A percentile compares a stretch with the other conserved stretches of the same genome.
Conservation (phyloP, 768 basidiomycete genomes). For the Scleroderma citrinum region DNA sequence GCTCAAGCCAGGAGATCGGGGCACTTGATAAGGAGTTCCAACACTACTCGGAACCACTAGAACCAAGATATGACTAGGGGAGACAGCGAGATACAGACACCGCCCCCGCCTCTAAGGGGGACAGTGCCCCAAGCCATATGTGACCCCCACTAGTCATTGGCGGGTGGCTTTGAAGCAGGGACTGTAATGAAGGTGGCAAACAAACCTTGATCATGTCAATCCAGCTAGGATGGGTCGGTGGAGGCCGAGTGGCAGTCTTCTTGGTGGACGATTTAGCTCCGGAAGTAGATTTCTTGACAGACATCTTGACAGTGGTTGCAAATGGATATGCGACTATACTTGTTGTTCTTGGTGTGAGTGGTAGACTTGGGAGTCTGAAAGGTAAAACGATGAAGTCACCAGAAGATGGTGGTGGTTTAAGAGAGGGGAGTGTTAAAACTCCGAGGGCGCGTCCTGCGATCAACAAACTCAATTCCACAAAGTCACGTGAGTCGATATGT, state of each 20-base stretch:
- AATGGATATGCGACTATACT: slow-evolving; percentile 8
- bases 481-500: slow-evolving; percentile 32
- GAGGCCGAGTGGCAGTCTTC: slow-evolving; percentile 28
- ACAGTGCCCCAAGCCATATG: neutral
- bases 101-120: neutral
- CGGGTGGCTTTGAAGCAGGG: neutral
- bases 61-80: neutral
- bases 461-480: slow-evolving; percentile 35
- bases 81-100: neutral
- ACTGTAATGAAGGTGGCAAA: neutral
- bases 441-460: slow-evolving; percentile 36
- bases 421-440: slow-evolving; percentile 36
- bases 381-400: slow-evolving; percentile 16
- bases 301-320: slow-evolving; percentile 21
- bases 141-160: neutral
- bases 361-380: slow-evolving; percentile 11
- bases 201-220: slow-evolving; percentile 80
- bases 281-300: slow-evolving; percentile 40
- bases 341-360: slow-evolving; percentile 11
- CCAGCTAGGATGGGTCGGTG: slow-evolving; percentile 45
- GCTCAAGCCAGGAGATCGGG: neutral
- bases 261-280: slow-evolving; percentile 39
- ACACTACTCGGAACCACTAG: neutral
- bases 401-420: slow-evolving; percentile 46
- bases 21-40: neutral